Percentiles rank a stretch among this genome's conserved stretches.
phyloP scores from a whole-genome alignment of 2,329 filamentous ascomycete species.

The Leptographium procerum region DNA sequence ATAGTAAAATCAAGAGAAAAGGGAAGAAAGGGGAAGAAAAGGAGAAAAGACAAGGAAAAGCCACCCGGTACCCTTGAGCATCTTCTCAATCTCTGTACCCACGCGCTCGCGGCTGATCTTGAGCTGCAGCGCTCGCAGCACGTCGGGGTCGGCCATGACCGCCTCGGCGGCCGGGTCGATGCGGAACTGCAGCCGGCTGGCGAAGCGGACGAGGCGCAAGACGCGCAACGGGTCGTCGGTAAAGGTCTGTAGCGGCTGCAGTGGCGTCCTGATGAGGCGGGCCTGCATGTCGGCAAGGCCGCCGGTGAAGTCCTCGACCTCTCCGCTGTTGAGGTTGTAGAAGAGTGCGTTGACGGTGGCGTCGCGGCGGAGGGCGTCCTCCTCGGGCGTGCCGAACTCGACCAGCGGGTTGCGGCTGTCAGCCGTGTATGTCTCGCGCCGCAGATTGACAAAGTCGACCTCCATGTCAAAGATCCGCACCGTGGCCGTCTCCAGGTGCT shows the following conservation, averaged over 20 bases:
- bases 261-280: slow-evolving; percentile 68
- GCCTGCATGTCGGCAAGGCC: slow-evolving; percentile 65
- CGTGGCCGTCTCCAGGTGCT: slow-evolving; percentile 87
- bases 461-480: slow-evolving; percentile 77
- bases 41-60: no score
- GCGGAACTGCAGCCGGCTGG: slow-evolving; percentile 67
- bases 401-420: slow-evolving; percentile 83
- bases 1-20: no score
- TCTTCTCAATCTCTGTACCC: slow-evolving; percentile 81
- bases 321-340: slow-evolving; percentile 73
- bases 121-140: slow-evolving; percentile 63
- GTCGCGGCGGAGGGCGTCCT: slow-evolving; percentile 82
- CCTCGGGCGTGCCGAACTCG: slow-evolving; percentile 84
- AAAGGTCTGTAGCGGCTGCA: slow-evolving; percentile 85
- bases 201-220: slow-evolving; percentile 78
- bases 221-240: slow-evolving; percentile 86
- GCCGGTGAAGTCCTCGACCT: slow-evolving; percentile 76
- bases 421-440: slow-evolving; percentile 84
- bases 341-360: slow-evolving; percentile 94
- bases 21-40: no score
- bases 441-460: slow-evolving; percentile 86
- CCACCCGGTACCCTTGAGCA: slow-evolving; percentile 66
- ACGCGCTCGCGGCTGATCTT: slow-evolving; percentile 93
- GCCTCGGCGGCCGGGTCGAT: slow-evolving; percentile 60
- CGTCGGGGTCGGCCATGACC: slow-evolving; percentile 69